These are phyloP conservation scores for barley (Hordeum vulgare) DNA, from an alignment of 176 grass and related monocot genomes.

Conservation along the genomic window MorexV3_pseudomolecules_assembly NC_058519.1:39409761-39410260, in stretches of 20 bases:
- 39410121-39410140: no score
- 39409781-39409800: slow-evolving; percentile 21
- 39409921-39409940: slow-evolving; percentile 13
- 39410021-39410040: no score
- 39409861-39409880: slow-evolving; percentile 25
- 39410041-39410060: no score
- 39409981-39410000: background rate
- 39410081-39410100: no score
- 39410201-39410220: no score
- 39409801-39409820: slow-evolving; percentile 44
- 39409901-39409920: slow-evolving; percentile 9
- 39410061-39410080: no score
- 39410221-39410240: no score
- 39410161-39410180: no score
- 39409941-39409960: background rate
- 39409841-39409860: slow-evolving; percentile 37
- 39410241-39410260: no score
- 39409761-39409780: slow-evolving; percentile 23
- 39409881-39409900: slow-evolving; percentile 9
- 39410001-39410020: background rate
- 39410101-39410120: no score
- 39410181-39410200: no score
- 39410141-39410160: no score
- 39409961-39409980: background rate
- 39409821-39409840: slow-evolving; percentile 24